Evolutionary conservation across 1,284 basidiomycete species (phyloP).

Genomic region (Apiotrichum laibachii): DNA sequence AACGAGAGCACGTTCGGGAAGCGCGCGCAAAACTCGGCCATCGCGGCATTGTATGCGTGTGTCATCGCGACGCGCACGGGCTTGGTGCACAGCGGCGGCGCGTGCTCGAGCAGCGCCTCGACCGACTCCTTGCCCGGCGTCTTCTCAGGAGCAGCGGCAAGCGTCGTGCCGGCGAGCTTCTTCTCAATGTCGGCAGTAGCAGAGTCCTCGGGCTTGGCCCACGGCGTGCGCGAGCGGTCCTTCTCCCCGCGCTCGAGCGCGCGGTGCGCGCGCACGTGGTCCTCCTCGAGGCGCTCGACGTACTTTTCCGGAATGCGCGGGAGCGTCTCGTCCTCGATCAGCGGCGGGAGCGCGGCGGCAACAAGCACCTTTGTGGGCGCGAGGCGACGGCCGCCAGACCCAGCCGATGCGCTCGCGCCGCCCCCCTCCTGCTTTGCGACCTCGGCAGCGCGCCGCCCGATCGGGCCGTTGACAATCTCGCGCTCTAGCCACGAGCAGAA

Average conservation of each 20-base stretch:
- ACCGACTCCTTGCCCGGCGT: conserved; percentile 29
- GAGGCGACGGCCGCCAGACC: conserved; percentile 1
- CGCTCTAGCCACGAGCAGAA: conserved; percentile 41
- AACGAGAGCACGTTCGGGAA: conserved; percentile 34
- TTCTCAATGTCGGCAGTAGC: conserved; percentile 5
- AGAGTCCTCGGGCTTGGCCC: conserved; percentile 5
- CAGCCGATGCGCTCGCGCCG: background rate
- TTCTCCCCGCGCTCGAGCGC: conserved; percentile 15
- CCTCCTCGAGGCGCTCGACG: conserved; percentile 32
- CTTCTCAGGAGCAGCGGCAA: background rate
- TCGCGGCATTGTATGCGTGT: conserved; percentile 31
- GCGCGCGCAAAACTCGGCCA: conserved; percentile 32
- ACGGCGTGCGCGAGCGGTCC: conserved; percentile 24
- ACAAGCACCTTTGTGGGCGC: conserved; percentile 31
- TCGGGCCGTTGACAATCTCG: conserved; percentile 43
- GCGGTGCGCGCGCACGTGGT: conserved; percentile 20
- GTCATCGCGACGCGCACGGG: conserved; percentile 41
- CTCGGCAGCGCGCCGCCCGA: conserved; percentile 27
- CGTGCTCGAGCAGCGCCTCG: conserved; percentile 28
- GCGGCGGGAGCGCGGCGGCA: conserved; percentile 40
- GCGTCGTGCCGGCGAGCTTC: conserved; percentile 1
- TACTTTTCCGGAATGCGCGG: conserved; percentile 46
- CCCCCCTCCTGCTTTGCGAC: conserved; percentile 5
- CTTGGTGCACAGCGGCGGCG: conserved; percentile 42
- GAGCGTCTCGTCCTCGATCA: conserved; percentile 40